Conservation (phyloP, 2,329 filamentous ascomycete genomes). For the Cordyceps cicadae region DNA sequence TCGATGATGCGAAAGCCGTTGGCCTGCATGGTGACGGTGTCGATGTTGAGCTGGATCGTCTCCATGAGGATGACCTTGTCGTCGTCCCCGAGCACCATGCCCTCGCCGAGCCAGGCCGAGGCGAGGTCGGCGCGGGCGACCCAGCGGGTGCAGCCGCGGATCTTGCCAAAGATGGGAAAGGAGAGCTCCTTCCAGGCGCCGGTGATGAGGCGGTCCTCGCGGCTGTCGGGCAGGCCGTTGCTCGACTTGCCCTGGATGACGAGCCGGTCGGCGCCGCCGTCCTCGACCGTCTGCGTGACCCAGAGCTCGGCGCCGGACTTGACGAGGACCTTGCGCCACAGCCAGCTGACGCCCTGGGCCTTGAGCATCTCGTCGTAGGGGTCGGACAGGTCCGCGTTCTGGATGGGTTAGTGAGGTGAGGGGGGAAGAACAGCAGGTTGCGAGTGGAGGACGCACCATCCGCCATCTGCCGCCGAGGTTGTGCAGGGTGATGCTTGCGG, state of each 20-base stretch:
- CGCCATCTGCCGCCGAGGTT: not conserved
- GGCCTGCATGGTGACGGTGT: not conserved
- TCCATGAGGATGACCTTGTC: not conserved
- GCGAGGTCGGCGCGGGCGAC: not conserved
- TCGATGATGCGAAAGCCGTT: not conserved
- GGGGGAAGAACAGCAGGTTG: not conserved
- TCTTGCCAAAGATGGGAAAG: conserved; percentile 5
- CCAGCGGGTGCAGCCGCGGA: conserved; percentile 1
- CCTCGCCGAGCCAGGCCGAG: not conserved
- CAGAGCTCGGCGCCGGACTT: not conserved
- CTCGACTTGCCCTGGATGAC: not conserved
- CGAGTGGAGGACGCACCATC: not conserved
- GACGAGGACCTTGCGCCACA: conserved; percentile 1
- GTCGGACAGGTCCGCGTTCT: not conserved
- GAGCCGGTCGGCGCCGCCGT: not conserved
- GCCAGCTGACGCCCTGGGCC: not conserved
- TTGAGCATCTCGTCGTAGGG: conserved; percentile 6
- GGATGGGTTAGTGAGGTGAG: not conserved
- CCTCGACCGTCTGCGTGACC: not conserved
- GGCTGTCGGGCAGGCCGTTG: not conserved
- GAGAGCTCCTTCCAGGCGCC: not conserved
- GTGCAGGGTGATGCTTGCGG: not conserved
- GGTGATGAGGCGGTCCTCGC: not conserved
- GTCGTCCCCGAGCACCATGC: not conserved
- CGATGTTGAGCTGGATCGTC: not conserved